phyloP scores from a whole-genome alignment of 768 basidiomycete genomes.

The Lyophyllum decastes region DNA sequence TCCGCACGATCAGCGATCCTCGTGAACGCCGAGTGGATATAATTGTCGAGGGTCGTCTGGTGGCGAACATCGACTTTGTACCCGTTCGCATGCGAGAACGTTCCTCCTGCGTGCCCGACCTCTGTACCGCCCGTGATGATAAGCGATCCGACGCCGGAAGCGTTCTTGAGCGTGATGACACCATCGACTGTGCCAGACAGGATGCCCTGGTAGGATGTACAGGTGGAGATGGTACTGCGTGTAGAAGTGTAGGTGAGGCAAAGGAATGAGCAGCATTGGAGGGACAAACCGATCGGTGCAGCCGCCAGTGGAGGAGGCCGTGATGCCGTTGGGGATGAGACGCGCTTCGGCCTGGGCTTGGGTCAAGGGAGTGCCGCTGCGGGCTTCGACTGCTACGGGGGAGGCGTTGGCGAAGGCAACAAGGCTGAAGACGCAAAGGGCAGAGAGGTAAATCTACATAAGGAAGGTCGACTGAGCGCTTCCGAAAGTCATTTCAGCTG shows the following conservation, averaged over 20 bases:
- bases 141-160: constrained; percentile 58
- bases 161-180: constrained; percentile 27
- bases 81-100: constrained; percentile 24
- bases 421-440: too few species aligned
- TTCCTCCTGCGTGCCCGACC: constrained; percentile 27
- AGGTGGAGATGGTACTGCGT: constrained; percentile 18
- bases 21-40: constrained; percentile 22
- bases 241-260: too few species aligned
- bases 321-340: neutral
- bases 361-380: neutral
- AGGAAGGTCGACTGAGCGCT: too few species aligned
- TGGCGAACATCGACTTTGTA: constrained; percentile 30
- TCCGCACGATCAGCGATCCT: constrained; percentile 26
- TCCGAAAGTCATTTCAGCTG: too few species aligned
- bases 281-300: too few species aligned
- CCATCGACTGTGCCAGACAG: constrained; percentile 28
- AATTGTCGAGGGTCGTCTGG: constrained; percentile 21
- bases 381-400: neutral
- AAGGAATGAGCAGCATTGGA: too few species aligned
- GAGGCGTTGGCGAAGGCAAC: too few species aligned
- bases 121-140: constrained; percentile 70
- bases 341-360: neutral
- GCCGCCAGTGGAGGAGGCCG: neutral
- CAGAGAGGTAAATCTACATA: too few species aligned
- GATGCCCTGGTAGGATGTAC: constrained; percentile 28